Evolutionary conservation across 1,139 yeast species (phyloP), one percentile per base, ranked within the genome.

Genomic region (Scheffersomyces illinoinensis): DNA sequence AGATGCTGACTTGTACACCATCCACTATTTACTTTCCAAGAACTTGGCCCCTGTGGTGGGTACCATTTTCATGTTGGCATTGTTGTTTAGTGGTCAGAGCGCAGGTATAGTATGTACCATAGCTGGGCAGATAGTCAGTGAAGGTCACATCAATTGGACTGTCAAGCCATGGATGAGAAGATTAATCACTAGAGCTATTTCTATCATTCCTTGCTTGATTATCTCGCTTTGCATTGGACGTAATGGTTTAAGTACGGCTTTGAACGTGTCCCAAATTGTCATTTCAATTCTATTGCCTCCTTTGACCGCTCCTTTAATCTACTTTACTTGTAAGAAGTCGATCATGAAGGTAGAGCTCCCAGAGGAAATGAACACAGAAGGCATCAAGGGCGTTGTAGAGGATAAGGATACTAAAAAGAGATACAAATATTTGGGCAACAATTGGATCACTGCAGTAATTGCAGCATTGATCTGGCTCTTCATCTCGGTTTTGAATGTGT

Each of bases 71-170:
- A 92, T 91, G 12, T 76, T 89, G 58, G 92, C 93, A 0, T 81
- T 90, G 80, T 74, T 90, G 54, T 89, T 89, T 64, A 87, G 93
- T 4, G 93, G 95, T 19, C 91, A 89, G 67, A 87, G 91, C 65
- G 95, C 95, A 0, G 95, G 95, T 39, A 87, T 90, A 21, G 92
- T 89, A 1, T 89, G 95, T 71, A 90, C 96, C 1, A 82, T 90
- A 82, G 88, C 93, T 1, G 95, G 95, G 1, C 93, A 90, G 72
- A 87, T 90, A 71, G 89, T 90, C 12, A 86, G 91, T 58, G 96
- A 90, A 71, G 96, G 96, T 0, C 90, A 89, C 67, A 76, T 90
- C 54, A 85, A 89, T 62, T 90, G 95, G 96, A 79, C 85, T 0
- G 66, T 89, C 39, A 78, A 84, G 54, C 93, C 95, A 1, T 84